Evolutionary conservation across 176 grass and related monocot genomes (phyloP), one percentile per base, ranked within the genome.

Genomic region (Aegilops tauschii): DNA sequence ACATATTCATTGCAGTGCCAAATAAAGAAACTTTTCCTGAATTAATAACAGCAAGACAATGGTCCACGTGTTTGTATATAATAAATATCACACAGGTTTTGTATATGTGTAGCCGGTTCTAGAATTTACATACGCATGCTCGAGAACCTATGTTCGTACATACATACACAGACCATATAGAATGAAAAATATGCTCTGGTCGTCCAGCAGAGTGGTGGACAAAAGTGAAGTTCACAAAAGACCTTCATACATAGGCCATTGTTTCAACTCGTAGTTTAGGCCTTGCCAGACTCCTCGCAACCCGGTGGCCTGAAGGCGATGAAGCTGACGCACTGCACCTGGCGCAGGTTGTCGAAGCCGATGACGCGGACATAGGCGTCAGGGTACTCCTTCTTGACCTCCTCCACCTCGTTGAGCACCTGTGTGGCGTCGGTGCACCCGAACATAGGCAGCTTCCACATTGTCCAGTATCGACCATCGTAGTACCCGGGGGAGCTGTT

Each of bases 361-460:
- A 67, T 67, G 29, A 67, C 14, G 29, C 65, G 65, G 29, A 67
- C 65, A 4, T 67, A 67, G 29, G 65, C 65, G 65, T 67, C 65
- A 67, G 65, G 65, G 65, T 67, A 67, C 29, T 67, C 65, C 65
- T 67, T 67, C 29, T 67, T 67, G 13, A 67, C 65, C 29, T 67
- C 65, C 29, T 67, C 65, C 13, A 67, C 29, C 29, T 67, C 65
- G 13, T 32, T 67, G 65, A 67, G 29, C 29, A 67, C 65, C 65
- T 67, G 65, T 16, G 65, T 30, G 13, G 64, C 64, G 64, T 66
- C 64, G 64, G 64, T 66, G 64, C 64, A 66, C 13, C 64, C 64
- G 29, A 66, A 66, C 64, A 66, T 66, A 30, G 64, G 64, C 64
- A 66, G 64, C 64, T 66, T 66, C 64, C 64, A 66, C 64, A 66